A percentile compares a stretch with the other conserved stretches of the same genome.
phyloP scores from a whole-genome alignment of 192 early-diverging fungal genomes.

The Mortierella hygrophila region DNA sequence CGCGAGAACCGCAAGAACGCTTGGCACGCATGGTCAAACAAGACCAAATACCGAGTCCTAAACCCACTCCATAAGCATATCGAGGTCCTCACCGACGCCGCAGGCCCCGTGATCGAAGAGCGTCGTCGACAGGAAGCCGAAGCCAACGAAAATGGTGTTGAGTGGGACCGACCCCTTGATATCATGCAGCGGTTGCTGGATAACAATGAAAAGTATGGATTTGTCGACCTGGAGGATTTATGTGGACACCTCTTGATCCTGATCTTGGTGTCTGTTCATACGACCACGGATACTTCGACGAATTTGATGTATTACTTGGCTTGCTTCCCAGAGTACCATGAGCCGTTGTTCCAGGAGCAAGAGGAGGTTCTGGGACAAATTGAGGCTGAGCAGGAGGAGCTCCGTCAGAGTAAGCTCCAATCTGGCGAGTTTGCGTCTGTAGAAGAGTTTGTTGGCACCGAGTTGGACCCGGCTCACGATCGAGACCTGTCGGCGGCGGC shows the following conservation, averaged over 20 bases:
- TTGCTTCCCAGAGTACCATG: slow-evolving; percentile 33
- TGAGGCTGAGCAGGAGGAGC: slow-evolving; percentile 24
- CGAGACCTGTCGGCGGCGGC: slow-evolving; percentile 23
- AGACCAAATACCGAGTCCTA: slow-evolving; percentile 10
- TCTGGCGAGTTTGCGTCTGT: background rate
- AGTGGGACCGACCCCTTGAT: slow-evolving; percentile 39
- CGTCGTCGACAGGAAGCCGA: slow-evolving; percentile 36
- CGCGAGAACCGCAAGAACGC: background rate
- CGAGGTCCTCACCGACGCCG: slow-evolving; percentile 14
- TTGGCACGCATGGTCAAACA: slow-evolving; percentile 23
- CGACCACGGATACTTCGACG: slow-evolving; percentile 46
- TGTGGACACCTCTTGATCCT: slow-evolving; percentile 51
- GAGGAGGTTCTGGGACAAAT: slow-evolving; percentile 34
- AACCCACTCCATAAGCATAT: slow-evolving; percentile 35
- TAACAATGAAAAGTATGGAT: slow-evolving; percentile 47
- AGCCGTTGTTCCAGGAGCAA: slow-evolving; percentile 51
- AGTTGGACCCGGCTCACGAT: slow-evolving; percentile 33
- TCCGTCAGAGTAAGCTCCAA: slow-evolving; percentile 16
- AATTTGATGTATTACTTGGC: slow-evolving; percentile 49
- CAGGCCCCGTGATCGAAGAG: slow-evolving; percentile 28
- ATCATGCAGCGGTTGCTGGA: slow-evolving; percentile 55
- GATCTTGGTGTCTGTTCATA: slow-evolving; percentile 56
- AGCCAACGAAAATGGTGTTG: background rate
- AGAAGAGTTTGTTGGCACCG: slow-evolving; percentile 9
- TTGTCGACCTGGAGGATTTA: slow-evolving; percentile 44